A percentile compares a stretch with the other conserved stretches of the same genome.
phyloP scores from a whole-genome alignment of 2,329 filamentous ascomycete genomes.

The Aspergillus oerlinghausenensis region DNA sequence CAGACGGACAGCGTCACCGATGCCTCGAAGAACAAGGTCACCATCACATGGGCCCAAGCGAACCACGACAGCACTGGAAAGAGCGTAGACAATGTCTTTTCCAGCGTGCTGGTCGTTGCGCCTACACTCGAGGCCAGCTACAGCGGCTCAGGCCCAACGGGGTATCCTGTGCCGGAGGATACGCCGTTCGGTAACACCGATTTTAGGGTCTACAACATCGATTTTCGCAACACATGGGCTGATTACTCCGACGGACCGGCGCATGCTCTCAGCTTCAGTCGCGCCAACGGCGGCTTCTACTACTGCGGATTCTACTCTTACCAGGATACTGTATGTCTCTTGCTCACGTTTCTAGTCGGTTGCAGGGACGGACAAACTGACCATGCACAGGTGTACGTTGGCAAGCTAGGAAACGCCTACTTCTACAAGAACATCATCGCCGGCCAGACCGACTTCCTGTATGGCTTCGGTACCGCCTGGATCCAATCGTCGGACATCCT shows the following conservation, averaged over 20 bases:
- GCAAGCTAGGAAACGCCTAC: conserved; percentile 63
- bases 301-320: conserved; percentile 62
- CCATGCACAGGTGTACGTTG: conserved; percentile 50
- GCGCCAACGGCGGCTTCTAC: conserved; percentile 65
- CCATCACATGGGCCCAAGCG: conserved; percentile 55
- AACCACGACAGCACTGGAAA: conserved; percentile 42
- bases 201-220: conserved; percentile 64
- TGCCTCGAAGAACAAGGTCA: conserved; percentile 49
- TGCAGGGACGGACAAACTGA: not conserved
- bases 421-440: conserved; percentile 58
- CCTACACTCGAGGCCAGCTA: conserved; percentile 60
- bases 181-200: conserved; percentile 61
- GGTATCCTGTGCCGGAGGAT: conserved; percentile 54
- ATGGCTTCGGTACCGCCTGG: conserved; percentile 63
- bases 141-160: conserved; percentile 59
- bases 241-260: conserved; percentile 53
- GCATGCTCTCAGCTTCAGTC: conserved; percentile 57
- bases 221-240: conserved; percentile 58
- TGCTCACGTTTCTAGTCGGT: not conserved
- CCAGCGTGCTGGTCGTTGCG: conserved; percentile 57
- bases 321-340: conserved; percentile 54
- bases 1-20: conserved; percentile 48
- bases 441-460: conserved; percentile 65
- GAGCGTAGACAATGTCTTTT: conserved; percentile 57
- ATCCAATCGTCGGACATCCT: conserved; percentile 51